Percentiles rank a stretch among this genome's conserved stretches.
These are phyloP conservation scores for Trichoderma arundinaceum DNA, from an alignment of 2,329 filamentous ascomycete species.

Conservation along the genomic window DNA sequence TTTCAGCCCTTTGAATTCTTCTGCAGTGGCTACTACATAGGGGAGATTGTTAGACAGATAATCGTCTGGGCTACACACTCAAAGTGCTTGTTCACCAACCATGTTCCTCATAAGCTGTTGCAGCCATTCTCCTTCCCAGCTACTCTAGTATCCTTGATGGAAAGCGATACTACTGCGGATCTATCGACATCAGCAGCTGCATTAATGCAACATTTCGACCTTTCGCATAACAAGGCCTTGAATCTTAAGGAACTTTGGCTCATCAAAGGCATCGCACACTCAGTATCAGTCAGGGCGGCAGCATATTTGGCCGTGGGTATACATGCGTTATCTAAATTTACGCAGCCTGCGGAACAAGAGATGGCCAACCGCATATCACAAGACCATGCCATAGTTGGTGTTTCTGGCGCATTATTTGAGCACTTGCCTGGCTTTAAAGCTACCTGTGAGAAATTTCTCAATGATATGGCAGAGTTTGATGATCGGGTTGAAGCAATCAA, in stretches of 20 bases:
- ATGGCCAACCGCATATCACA: too few species aligned
- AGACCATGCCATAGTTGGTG: too few species aligned
- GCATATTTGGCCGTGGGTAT: too few species aligned
- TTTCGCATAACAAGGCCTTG: too few species aligned
- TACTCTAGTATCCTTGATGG: not conserved
- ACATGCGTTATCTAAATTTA: too few species aligned
- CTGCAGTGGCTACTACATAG: conserved; percentile 2
- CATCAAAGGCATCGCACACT: not conserved
- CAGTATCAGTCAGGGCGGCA: not conserved
- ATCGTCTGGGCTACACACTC: not conserved
- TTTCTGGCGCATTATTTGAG: too few species aligned
- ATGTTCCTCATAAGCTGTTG: not conserved
- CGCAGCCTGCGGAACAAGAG: too few species aligned
- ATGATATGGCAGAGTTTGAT: not conserved
- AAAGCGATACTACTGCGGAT: not conserved
- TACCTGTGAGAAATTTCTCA: not conserved
- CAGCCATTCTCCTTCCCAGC: not conserved
- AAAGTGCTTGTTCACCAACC: too few species aligned
- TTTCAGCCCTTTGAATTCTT: conserved; percentile 1
- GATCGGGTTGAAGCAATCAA: not conserved
- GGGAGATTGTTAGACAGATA: not conserved
- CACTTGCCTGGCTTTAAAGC: not conserved
- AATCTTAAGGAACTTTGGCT: not conserved
- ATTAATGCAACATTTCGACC: too few species aligned
- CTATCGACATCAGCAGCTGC: not conserved